Percentiles rank a stretch among this genome's conserved stretches.
These are phyloP conservation scores for Fraxinus baroniana DNA, from an alignment of 305 asterid species.

Conservation along the genomic window DNA sequence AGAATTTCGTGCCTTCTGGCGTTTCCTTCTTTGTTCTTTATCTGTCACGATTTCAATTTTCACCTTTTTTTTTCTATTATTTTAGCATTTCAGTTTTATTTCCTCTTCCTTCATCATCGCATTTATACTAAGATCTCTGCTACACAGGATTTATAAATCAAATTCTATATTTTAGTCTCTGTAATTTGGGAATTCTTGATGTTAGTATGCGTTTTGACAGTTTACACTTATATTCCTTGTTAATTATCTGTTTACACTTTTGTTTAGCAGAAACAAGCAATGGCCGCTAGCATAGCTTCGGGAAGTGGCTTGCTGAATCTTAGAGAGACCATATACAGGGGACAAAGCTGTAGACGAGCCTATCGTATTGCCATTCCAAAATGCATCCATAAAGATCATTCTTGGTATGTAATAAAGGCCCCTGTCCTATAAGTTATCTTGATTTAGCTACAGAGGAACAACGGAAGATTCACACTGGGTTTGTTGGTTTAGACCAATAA, in stretches of 20 bases:
- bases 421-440: not conserved
- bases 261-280: slow-evolving; percentile 36
- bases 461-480: not conserved
- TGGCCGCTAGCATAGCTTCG: slow-evolving; percentile 72
- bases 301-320: slow-evolving; percentile 52
- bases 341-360: slow-evolving; percentile 46
- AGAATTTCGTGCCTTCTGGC: not conserved
- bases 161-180: not conserved
- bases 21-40: not conserved
- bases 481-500: not conserved
- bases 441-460: not conserved
- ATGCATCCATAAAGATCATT: slow-evolving; percentile 44
- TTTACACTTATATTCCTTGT: not conserved
- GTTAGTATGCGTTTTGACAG: not conserved
- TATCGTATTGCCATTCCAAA: slow-evolving; percentile 36
- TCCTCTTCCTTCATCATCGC: not conserved
- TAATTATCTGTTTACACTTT: not conserved
- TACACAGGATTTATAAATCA: not conserved
- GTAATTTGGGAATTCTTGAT: not conserved
- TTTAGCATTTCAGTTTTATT: not conserved
- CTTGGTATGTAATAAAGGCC: slow-evolving; percentile 53
- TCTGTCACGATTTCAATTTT: not conserved
- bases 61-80: not conserved
- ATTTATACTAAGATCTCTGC: not conserved
- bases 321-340: slow-evolving; percentile 39